Conservation (phyloP, 345 rosid species). For the Citrus mangshanensis region DNA sequence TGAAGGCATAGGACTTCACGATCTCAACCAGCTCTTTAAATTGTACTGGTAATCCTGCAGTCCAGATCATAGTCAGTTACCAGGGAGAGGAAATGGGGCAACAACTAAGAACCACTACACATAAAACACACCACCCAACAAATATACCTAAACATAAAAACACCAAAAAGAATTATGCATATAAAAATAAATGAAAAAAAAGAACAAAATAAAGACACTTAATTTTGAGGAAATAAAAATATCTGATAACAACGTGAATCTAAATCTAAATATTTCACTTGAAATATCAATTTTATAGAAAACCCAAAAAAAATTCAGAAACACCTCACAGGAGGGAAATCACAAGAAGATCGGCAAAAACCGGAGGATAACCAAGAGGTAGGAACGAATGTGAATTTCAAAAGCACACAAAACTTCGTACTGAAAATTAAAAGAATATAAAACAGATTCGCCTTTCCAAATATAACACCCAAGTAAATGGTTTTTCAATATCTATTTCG, state of each 20-base stretch:
- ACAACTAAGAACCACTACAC: not conserved
- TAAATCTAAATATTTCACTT: too few species aligned
- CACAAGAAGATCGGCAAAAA: not conserved
- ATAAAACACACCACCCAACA: constrained; percentile 19
- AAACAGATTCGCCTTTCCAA: not conserved
- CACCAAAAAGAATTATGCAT: not conserved
- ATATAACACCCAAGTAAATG: not conserved
- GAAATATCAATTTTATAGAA: too few species aligned
- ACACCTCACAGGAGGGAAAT: not conserved
- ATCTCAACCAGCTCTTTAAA: constrained; percentile 62
- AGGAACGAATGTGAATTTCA: not conserved
- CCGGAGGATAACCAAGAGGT: too few species aligned
- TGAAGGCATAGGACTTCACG: constrained; percentile 44
- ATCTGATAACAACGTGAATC: too few species aligned
- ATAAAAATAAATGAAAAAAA: too few species aligned
- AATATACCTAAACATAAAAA: not conserved
- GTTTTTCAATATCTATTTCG: not conserved
- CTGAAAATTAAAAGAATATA: not conserved
- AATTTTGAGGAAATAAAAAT: not conserved
- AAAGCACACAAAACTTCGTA: not conserved
- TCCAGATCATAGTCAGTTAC: constrained; percentile 41
- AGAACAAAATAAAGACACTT: not conserved
- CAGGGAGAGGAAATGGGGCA: constrained; percentile 16
- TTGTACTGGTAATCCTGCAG: constrained; percentile 48
- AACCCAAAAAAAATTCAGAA: not conserved